Evolutionary conservation across 176 grass and related monocot genomes (phyloP).

Genomic region (Eremochloa ophiuroides): DNA sequence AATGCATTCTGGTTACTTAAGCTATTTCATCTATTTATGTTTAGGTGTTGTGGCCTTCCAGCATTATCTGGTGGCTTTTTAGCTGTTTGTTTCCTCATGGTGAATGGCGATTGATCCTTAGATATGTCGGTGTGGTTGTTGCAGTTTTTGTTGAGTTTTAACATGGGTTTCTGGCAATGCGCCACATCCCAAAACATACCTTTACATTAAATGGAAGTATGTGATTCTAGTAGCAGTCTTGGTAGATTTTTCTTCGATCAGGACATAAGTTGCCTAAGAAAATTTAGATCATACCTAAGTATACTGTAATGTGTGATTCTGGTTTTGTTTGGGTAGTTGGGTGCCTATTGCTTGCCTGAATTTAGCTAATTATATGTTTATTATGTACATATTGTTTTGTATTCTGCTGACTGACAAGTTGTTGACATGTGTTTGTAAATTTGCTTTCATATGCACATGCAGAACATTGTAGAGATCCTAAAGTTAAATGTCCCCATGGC

Average conservation of each 20-base stretch:
- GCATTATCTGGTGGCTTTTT: slow-evolving; percentile 6
- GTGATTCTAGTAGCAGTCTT: neutral
- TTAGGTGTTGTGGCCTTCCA: neutral
- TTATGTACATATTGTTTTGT: neutral
- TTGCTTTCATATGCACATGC: neutral
- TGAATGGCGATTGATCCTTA: neutral
- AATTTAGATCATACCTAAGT: neutral
- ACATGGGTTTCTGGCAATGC: neutral
- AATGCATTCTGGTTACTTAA: neutral
- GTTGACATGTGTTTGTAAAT: neutral
- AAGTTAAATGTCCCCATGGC: slow-evolving; percentile 88
- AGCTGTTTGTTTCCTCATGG: neutral
- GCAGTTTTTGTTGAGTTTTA: neutral
- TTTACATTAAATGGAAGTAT: neutral
- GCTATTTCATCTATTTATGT: neutral
- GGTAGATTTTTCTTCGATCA: neutral
- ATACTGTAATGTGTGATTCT: neutral
- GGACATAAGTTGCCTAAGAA: neutral
- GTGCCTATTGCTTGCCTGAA: neutral
- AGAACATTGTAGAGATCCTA: slow-evolving; percentile 87
- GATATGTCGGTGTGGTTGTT: neutral
- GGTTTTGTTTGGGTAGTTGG: neutral
- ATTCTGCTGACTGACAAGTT: neutral
- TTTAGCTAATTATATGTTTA: neutral
- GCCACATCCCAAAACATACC: neutral